Evolutionary conservation across 306 rosid species (phyloP).

Genomic region (Datisca glomerata): DNA sequence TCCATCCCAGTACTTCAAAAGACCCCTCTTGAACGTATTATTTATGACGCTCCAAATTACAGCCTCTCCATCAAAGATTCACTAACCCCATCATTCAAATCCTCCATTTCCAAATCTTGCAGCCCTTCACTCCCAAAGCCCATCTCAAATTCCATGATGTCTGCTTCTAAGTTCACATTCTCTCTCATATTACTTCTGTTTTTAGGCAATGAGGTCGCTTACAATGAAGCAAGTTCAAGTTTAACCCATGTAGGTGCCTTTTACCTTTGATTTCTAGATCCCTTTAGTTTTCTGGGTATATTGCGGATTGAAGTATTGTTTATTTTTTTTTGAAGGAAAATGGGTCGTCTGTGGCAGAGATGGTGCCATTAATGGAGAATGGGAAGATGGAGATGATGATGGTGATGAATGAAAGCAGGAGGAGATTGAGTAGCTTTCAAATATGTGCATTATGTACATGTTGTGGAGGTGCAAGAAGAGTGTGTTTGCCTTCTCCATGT

Average conservation of each 20-base stretch:
- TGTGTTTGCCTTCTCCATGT: constrained; percentile 94
- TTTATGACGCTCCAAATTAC: constrained; percentile 26
- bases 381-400: constrained; percentile 45
- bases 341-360: constrained; percentile 45
- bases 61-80: constrained; percentile 11
- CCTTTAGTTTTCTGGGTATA: constrained; percentile 20
- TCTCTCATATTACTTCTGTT: constrained; percentile 47
- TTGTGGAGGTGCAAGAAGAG: constrained; percentile 91
- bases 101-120: constrained; percentile 12
- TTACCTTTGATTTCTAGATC: constrained; percentile 18
- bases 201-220: constrained; percentile 23
- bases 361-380: constrained; percentile 56
- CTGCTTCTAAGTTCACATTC: constrained; percentile 40
- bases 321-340: constrained; percentile 47
- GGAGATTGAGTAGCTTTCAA: constrained; percentile 77
- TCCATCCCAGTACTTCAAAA: not conserved
- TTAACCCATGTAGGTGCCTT: constrained; percentile 41
- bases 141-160: constrained; percentile 30
- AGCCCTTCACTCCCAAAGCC: constrained; percentile 9
- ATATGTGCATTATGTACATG: constrained; percentile 94
- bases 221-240: constrained; percentile 31
- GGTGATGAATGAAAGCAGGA: constrained; percentile 76
- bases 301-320: constrained; percentile 16
- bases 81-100: constrained; percentile 12
- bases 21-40: constrained; percentile 3